phyloP scores from a whole-genome alignment of 768 basidiomycete genomes.

The Calocybe cyanea region DNA sequence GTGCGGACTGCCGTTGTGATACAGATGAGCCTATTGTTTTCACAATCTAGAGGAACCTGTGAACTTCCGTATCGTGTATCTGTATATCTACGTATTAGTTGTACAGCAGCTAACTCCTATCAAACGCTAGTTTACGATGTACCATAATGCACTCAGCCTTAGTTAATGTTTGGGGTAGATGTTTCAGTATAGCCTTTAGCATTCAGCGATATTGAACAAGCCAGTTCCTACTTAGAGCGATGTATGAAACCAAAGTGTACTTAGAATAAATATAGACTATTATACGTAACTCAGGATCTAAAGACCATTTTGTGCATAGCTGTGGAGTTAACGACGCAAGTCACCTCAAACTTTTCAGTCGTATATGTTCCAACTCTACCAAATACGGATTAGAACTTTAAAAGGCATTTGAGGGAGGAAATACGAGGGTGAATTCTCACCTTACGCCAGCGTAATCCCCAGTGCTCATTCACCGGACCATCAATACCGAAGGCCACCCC shows the following conservation, averaged over 20 bases:
- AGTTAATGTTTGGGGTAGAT: conserved; percentile 9
- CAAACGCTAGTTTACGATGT: neutral
- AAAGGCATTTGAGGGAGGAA: neutral
- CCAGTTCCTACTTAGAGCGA: too few relatives aligned
- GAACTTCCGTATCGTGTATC: neutral
- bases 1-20: conserved; percentile 14
- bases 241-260: neutral
- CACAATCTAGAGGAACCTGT: neutral
- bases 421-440: conserved; percentile 34
- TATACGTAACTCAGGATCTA: conserved; percentile 16
- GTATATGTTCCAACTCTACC: conserved; percentile 31
- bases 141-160: neutral
- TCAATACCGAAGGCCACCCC: conserved; percentile 86
- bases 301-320: conserved; percentile 4
- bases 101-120: neutral
- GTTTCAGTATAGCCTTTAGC: neutral
- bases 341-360: conserved; percentile 1
- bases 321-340: conserved; percentile 4
- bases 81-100: neutral
- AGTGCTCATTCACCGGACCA: conserved; percentile 79
- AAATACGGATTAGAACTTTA: neutral
- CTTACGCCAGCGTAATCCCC: conserved; percentile 77
- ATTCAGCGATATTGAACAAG: too few relatives aligned
- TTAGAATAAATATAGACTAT: conserved; percentile 13
- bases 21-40: conserved; percentile 9